Percentiles rank a stretch among this genome's conserved stretches.
phyloP scores from a whole-genome alignment of 495 filamentous ascomycete genomes.

The Penicillium psychrofluorescens region DNA sequence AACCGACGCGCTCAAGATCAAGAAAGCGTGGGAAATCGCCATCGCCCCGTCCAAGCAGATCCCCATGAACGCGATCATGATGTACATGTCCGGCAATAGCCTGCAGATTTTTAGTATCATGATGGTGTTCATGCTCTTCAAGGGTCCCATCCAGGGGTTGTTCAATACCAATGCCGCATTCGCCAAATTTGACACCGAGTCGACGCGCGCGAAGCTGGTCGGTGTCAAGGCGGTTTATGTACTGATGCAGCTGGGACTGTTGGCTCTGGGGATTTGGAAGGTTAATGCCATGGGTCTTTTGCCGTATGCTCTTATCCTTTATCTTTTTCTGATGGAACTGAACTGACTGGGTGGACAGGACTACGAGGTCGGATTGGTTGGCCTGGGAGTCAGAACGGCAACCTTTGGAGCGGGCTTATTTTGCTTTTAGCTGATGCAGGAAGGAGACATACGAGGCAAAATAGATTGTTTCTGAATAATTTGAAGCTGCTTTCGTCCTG shows the following conservation, averaged over 20 bases:
- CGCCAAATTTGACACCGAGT: slow-evolving; percentile 77
- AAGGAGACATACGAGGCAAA: neutral
- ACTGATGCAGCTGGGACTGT: slow-evolving; percentile 70
- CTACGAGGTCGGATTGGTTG: slow-evolving; percentile 90
- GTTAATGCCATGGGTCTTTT: slow-evolving; percentile 93
- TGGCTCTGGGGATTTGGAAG: slow-evolving; percentile 92
- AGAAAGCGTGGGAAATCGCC: slow-evolving; percentile 98
- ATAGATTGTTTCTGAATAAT: neutral
- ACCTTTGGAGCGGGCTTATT: slow-evolving; percentile 62
- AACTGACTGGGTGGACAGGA: slow-evolving; percentile 43
- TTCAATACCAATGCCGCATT: slow-evolving; percentile 73
- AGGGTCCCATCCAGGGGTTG: slow-evolving; percentile 84
- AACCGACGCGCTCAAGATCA: slow-evolving; percentile 90
- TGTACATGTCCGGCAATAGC: slow-evolving; percentile 99
- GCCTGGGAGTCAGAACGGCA: slow-evolving; percentile 84
- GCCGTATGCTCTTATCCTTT: slow-evolving; percentile 53
- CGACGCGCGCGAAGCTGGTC: slow-evolving; percentile 62
- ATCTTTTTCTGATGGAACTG: neutral
- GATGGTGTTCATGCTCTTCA: slow-evolving; percentile 99
- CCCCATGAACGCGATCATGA: slow-evolving; percentile 98
- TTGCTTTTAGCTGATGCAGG: slow-evolving; percentile 32
- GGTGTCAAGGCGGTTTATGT: slow-evolving; percentile 83
- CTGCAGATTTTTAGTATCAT: slow-evolving; percentile 99
- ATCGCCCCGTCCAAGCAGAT: slow-evolving; percentile 89
- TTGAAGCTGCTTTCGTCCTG: neutral